Base-by-base conservation (phyloP, 2,329 filamentous ascomycete genomes). In the Ambrosiella xylebori region DNA sequence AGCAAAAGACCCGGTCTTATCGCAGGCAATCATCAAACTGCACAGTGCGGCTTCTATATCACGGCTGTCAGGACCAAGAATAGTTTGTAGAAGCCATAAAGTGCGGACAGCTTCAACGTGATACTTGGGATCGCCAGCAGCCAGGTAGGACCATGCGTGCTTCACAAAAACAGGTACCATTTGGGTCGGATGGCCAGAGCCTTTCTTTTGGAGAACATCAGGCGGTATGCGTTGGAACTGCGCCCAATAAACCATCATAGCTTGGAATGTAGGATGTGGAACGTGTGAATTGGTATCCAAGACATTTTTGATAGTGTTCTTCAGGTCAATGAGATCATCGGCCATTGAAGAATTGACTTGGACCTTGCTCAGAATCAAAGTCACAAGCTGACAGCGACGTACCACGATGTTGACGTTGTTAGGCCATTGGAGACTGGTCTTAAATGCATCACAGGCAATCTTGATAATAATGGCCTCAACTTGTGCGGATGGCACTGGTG, bases 51-150 rank as follows among this genome's bases (percentile, higher is more conserved):
- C 88, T 68, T 95, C 90, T 3, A 95, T 83, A 51, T 89, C 80
- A 56, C 85, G 82, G 63, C 83, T 82, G 1, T 77, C 72, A 44
- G 76, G 72, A 1, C 84, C 79, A 11, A 95, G 77, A 0, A 82
- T 78, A 27, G 77, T 79, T 64, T 97, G 89, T 56, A 98, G 72
- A 63, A 88, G 82, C 87, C 93, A 95, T 44, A 98, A 73, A 63
- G 82, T 85, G 59, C 86, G 82, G 7, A 94, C 87, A 15, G 89
- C 84, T 71, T 98, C 94, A 38, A 98, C 90, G 66, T 97, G 93
- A 63, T 91, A 94, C 66, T 95, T 95, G 0, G 90, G 89, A 62
- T 84, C 83, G 11, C 82, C 76, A n/a, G 87, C 84, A 0, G 88
- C 86, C 44, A 98, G 71, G 65, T 87, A 88, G 4, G 73, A 69